Base-by-base conservation (phyloP, 257 asterid genomes). In the Ajuga chamaepitys region DNA sequence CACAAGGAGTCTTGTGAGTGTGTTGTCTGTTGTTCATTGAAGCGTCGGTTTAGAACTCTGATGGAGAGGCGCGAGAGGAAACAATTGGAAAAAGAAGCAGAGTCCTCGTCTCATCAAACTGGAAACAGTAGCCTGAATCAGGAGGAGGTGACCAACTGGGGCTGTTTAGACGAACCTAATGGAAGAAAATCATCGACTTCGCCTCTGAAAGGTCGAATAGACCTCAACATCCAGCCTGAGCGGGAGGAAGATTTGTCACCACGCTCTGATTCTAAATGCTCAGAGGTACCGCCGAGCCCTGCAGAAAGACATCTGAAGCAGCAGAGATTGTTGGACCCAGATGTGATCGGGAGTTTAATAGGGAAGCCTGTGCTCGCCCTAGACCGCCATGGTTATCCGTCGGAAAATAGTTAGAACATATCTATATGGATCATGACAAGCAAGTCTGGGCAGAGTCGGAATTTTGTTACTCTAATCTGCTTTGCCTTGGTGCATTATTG, bases 151-250 rank as follows among this genome's bases (percentile, higher is more conserved):
- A 80, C 71, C n/a, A 72, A 71, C 13, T 81, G 58, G 61, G 73
- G 65, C 57, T 12, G 58, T 69, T 56, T 46, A 5, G 81, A 75
- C 24, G 77, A 76, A 47, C 46, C 56, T 9, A 66, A 66, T 4
- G 79, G 59, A 45, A 77, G 34, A 42, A 68, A 64, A 34, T 30
- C 63, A 30, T 76, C 66, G 13, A 54, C 57, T 22, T 76, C 88
- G 4, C 83, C 84, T 4, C 38, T 75, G 74, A 89, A 87, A 78
- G 91, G 91, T 58, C 86, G 80, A 64, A 82, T 93, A 42, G 99
- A 93, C 79, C 95, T 93, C 35, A 93, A 93, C 76, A 82, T 80
- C 61, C 90, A 87, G 83, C 99, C 97, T 2, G 95, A 85, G 42
- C 78, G 85, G 47, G 97, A 87, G 64, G 98, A 89, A 35, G 98